These are phyloP conservation scores for Luffa acutangula DNA, from an alignment of 306 rosid genomes.

Conservation along the genomic window DNA sequence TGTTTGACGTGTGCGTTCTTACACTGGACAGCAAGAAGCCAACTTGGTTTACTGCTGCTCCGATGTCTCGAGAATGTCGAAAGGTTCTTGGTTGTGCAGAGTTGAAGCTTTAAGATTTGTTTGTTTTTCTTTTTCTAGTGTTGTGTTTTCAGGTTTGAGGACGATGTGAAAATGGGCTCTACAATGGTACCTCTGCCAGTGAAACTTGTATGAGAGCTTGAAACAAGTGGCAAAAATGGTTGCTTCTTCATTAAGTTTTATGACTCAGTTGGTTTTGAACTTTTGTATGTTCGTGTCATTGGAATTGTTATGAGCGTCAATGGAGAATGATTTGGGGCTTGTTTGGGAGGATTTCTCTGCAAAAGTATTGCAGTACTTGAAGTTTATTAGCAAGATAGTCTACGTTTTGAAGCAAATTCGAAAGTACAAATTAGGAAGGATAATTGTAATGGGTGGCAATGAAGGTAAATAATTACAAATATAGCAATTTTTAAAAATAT, in stretches of 20 bases:
- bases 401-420: background rate
- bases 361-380: background rate
- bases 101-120: conserved; percentile 44
- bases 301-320: background rate
- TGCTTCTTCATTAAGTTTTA: no score
- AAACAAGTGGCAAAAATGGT: no score
- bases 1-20: conserved; percentile 68
- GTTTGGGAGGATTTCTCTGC: background rate
- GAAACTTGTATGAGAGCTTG: no score
- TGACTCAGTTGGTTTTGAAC: no score
- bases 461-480: no score
- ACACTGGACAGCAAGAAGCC: conserved; percentile 50
- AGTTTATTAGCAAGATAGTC: background rate
- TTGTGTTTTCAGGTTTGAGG: background rate
- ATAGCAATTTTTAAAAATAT: no score
- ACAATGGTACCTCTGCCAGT: background rate
- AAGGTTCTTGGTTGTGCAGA: conserved; percentile 71
- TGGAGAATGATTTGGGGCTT: background rate
- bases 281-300: background rate
- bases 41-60: conserved; percentile 62
- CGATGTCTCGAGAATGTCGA: conserved; percentile 75
- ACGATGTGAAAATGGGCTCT: background rate
- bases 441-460: no score
- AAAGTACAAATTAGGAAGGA: background rate
- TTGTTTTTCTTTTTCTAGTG: no score